Percentiles rank a stretch among this genome's conserved stretches.
phyloP scores from a whole-genome alignment of 495 filamentous ascomycete genomes.

The Podospora bellae-mahoneyi region DNA sequence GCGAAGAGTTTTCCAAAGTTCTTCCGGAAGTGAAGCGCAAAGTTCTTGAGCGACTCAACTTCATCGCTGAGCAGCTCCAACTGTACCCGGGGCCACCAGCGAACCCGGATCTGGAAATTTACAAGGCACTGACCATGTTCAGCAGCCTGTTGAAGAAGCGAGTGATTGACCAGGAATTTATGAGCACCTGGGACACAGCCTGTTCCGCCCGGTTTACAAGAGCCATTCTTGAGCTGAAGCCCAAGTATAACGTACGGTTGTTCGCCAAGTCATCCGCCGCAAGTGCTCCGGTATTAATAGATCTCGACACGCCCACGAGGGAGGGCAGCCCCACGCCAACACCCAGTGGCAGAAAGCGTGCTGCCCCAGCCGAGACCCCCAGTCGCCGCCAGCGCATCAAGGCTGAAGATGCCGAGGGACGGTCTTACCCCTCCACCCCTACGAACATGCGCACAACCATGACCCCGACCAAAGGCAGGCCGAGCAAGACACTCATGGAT shows the following conservation, averaged over 20 bases:
- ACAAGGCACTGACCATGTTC: conserved; percentile 41
- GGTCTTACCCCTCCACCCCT: conserved; percentile 9
- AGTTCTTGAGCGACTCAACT: conserved; percentile 48
- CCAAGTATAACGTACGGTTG: conserved; percentile 39
- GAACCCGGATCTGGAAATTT: conserved; percentile 49
- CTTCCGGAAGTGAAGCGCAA: conserved; percentile 58
- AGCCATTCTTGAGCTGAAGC: conserved; percentile 40
- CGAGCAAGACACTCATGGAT: conserved; percentile 27
- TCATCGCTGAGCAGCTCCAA: conserved; percentile 47
- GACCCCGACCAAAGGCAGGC: not conserved
- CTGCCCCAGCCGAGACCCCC: conserved; percentile 9
- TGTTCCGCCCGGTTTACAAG: conserved; percentile 38
- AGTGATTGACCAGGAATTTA: conserved; percentile 33
- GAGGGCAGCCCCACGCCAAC: conserved; percentile 24
- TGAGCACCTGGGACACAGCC: conserved; percentile 23
- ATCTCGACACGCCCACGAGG: conserved; percentile 24
- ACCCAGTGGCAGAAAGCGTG: conserved; percentile 20
- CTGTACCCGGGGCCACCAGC: conserved; percentile 54
- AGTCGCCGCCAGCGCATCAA: conserved; percentile 29
- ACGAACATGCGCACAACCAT: not conserved
- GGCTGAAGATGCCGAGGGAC: conserved; percentile 15
- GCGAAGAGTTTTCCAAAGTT: conserved; percentile 53
- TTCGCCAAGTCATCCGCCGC: not conserved
- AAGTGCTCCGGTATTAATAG: conserved; percentile 25
- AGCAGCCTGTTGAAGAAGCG: conserved; percentile 38